Evolutionary conservation across 495 filamentous ascomycete species (phyloP), one percentile per base, ranked within the genome.

Genomic region (Amniculicola lignicola): DNA sequence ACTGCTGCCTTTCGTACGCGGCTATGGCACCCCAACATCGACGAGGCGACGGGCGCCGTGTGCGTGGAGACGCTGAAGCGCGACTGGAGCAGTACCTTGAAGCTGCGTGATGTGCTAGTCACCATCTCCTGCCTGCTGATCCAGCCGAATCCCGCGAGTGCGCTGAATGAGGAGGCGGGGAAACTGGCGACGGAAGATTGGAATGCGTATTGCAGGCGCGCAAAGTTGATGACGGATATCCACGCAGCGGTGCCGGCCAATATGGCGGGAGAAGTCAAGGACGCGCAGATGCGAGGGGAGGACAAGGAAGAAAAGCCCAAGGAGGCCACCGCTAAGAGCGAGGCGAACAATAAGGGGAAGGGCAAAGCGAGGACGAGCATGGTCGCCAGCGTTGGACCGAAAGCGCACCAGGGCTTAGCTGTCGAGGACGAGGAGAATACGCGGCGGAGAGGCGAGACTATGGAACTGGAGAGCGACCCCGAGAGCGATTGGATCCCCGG

Each of bases 1-100:
- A 87, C 81, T 49, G 85, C 84, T 4, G 74, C 73, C 16, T 88
- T 88, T 62, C 77, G 75, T 42, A 88, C 85, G 7, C 75, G 77
- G 27, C 84, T 88, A 22, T 88, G 83, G 77, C 85, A 88, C 56
- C 85, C 85, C 0, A 88, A 88, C 59, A 80, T 88, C 48, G 85
- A 88, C 55, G 81, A 84, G 57, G 70, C 70, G 21, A 80, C 79
- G 2, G 85, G 85, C 0, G 78, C 77, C 15, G 81, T 88, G 7
- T 88, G 85, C 54, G 83, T 88, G 28, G 85, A 87, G 66, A 88
- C 85, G 4, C 65, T 88, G 15, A 88, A 88, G 67, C 72, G 82
- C 21, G 85, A 86, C 64, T 88, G 85, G 85, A 72, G 79, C 31
- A 66, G 75, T 6, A 78, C 69, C 15, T 61, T 86, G 47, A 85